Percentiles rank a stretch among this genome's conserved stretches.
These are phyloP conservation scores for Oleoguttula mirabilis DNA, from an alignment of 495 filamentous ascomycete genomes.

Conservation along the genomic window DNA sequence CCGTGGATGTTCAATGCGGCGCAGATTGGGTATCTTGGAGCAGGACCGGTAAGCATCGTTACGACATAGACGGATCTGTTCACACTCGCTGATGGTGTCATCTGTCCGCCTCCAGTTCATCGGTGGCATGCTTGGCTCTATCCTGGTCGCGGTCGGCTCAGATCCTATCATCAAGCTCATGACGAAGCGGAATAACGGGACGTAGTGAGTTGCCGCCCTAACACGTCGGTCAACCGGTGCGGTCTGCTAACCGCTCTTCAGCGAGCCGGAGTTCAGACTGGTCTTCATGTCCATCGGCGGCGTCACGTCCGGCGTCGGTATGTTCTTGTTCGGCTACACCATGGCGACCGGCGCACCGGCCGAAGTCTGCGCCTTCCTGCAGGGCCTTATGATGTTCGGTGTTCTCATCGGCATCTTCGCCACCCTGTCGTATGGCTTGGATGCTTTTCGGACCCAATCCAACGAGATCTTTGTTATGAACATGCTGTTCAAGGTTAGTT, in stretches of 20 bases:
- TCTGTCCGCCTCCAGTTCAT: slow-evolving; percentile 7
- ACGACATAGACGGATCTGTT: neutral
- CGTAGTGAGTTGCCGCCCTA: slow-evolving; percentile 7
- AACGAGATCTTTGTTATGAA: slow-evolving; percentile 20
- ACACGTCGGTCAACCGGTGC: too few relatives aligned
- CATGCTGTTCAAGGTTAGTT: slow-evolving; percentile 16
- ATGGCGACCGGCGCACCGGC: slow-evolving; percentile 6
- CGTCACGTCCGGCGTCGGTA: slow-evolving; percentile 8
- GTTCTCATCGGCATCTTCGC: slow-evolving; percentile 16
- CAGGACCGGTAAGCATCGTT: too few relatives aligned
- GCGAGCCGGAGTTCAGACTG: slow-evolving; percentile 17
- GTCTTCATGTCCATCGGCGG: slow-evolving; percentile 12
- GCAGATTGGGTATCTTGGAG: slow-evolving; percentile 12
- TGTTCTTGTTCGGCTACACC: slow-evolving; percentile 18
- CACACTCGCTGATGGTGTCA: neutral
- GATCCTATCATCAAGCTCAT: slow-evolving; percentile 17
- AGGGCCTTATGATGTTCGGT: slow-evolving; percentile 15
- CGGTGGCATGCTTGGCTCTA: slow-evolving; percentile 13
- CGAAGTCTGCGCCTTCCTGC: slow-evolving; percentile 10
- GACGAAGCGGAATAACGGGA: slow-evolving; percentile 12
- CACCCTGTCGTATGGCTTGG: slow-evolving; percentile 14
- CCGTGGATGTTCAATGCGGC: slow-evolving; percentile 12
- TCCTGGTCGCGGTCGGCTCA: slow-evolving; percentile 2
- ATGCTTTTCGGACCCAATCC: slow-evolving; percentile 12
- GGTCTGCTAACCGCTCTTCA: too few relatives aligned